A percentile compares a stretch with the other conserved stretches of the same genome.
Evolutionary conservation across 371 early-diverging fungal species (phyloP).

Genomic region (Phascolomyces articulosus): DNA sequence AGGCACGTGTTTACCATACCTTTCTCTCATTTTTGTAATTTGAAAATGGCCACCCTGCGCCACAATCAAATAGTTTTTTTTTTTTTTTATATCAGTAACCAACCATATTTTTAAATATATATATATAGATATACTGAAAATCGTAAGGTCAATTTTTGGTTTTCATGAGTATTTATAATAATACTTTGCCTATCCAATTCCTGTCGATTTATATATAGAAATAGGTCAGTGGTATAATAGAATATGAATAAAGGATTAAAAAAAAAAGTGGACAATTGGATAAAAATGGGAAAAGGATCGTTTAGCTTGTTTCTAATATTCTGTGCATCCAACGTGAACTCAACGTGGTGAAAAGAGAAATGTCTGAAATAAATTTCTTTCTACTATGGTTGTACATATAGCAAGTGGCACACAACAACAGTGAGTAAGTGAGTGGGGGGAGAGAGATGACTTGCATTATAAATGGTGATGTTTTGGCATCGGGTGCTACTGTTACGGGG

Average conservation of each 20-base stretch:
- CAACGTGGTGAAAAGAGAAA: no score
- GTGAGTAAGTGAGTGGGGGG: background rate
- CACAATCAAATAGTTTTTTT: background rate
- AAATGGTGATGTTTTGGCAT: no score
- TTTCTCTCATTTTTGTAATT: background rate
- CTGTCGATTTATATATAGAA: no score
- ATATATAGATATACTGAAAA: no score
- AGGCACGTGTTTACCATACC: background rate
- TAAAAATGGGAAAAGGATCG: background rate
- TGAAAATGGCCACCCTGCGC: background rate
- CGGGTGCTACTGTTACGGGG: constrained; percentile 4
- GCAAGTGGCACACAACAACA: constrained; percentile 10
- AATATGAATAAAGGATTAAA: background rate
- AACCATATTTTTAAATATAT: no score
- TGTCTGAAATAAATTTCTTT: background rate
- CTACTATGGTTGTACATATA: background rate
- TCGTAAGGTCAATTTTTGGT: no score
- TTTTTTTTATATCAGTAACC: no score
- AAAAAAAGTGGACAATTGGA: background rate
- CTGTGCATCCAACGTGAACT: constrained; percentile 17
- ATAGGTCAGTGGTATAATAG: no score
- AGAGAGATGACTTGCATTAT: no score
- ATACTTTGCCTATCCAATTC: no score
- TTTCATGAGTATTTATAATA: no score
- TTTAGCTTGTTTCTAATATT: constrained; percentile 1